A percentile compares a stretch with the other conserved stretches of the same genome.
These are phyloP conservation scores for Apiosordaria backusii DNA, from an alignment of 495 filamentous ascomycete genomes.

Conservation along the genomic window DNA sequence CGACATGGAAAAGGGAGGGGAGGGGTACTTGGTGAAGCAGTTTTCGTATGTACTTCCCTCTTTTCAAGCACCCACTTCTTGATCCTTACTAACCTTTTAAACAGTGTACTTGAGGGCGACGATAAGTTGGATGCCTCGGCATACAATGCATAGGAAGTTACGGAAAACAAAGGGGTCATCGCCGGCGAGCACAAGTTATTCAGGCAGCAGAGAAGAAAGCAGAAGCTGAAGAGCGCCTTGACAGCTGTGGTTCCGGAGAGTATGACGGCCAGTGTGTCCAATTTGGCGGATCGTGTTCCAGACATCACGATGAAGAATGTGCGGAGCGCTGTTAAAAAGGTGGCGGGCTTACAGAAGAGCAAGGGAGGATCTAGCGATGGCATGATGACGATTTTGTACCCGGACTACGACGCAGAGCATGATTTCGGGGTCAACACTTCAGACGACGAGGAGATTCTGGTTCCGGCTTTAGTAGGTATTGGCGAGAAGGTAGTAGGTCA, in stretches of 20 bases:
- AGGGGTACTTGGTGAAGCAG: conserved; percentile 84
- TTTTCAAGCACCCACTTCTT: not conserved
- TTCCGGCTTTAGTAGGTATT: not conserved
- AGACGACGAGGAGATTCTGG: not conserved
- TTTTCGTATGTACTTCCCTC: conserved; percentile 63
- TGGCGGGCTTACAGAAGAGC: not conserved
- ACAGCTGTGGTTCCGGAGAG: not conserved
- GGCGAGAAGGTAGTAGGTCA: not conserved
- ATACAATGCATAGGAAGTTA: conserved; percentile 30
- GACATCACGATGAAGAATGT: not conserved
- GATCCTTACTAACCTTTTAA: not conserved
- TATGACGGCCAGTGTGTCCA: not conserved
- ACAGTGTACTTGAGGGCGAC: conserved; percentile 49
- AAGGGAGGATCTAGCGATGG: not conserved
- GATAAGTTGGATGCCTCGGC: conserved; percentile 48
- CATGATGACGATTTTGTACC: not conserved
- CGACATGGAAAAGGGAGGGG: conserved; percentile 92
- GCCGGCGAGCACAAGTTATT: not conserved
- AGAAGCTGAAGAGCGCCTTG: not conserved
- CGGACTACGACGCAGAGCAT: not conserved
- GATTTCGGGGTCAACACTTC: not conserved
- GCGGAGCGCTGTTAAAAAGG: not conserved
- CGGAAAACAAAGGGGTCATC: not conserved
- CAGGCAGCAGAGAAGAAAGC: not conserved
- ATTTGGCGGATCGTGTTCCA: not conserved